These are phyloP conservation scores for Fraxinus paxiana DNA, from an alignment of 305 asterid genomes.

Conservation along the genomic window DNA sequence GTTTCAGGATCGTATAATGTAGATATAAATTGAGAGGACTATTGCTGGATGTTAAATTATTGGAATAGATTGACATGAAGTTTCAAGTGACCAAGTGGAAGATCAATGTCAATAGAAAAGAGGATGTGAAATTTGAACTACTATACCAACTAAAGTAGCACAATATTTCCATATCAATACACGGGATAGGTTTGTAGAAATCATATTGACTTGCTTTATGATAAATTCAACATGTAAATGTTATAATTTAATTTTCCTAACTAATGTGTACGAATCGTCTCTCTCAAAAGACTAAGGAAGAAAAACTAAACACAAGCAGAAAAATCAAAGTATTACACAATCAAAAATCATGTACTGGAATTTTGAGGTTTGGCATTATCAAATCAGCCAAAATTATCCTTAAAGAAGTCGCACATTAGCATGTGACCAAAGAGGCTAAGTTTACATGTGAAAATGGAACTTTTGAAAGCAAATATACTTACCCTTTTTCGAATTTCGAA, in stretches of 20 bases:
- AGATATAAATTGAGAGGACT: not conserved
- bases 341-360: not conserved
- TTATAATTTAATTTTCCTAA: not conserved
- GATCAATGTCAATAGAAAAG: not conserved
- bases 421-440: conserved; percentile 19
- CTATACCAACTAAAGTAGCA: not conserved
- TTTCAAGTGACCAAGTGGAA: not conserved
- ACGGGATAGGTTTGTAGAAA: not conserved
- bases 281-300: not conserved
- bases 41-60: not conserved
- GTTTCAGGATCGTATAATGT: not conserved
- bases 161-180: not conserved
- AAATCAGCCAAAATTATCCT: conserved; percentile 1
- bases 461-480: not conserved
- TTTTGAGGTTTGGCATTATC: conserved; percentile 11
- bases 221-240: not conserved
- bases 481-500: conserved; percentile 5
- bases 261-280: not conserved
- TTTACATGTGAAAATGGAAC: conserved; percentile 24
- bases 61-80: not conserved
- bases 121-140: not conserved
- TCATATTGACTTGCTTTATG: not conserved
- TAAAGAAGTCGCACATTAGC: not conserved
- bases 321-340: not conserved
- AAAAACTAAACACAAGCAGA: not conserved